Evolutionary conservation across 148 eudicot species (phyloP), one percentile per base, ranked within the genome.

Genomic region (Rhododendron griersonianum): DNA sequence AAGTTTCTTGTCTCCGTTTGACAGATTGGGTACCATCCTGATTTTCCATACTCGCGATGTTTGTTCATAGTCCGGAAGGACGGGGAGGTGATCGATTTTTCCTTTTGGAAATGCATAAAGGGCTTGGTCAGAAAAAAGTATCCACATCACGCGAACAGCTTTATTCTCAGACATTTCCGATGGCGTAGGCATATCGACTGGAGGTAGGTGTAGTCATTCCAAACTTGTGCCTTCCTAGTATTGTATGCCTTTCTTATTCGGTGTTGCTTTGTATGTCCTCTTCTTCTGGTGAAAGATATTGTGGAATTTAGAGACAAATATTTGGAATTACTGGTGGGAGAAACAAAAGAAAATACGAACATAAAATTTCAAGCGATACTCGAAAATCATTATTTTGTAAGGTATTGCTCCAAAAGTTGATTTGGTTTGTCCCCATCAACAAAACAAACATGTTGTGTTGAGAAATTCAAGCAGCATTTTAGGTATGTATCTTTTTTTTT

Each of bases 51-150:
- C 84, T 96, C 99, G 0, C 90, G 98, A 63, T 96, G 99, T 84
- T 85, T 96, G 86, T 96, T 96, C 91, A 92, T 96, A 86, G 98
- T 95, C 25, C 95, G 98, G 39, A 96, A 91, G 83, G 95, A 96
- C 85, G 98, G 98, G 77, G 93, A 90, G 85, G 33, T 88, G 83
- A 90, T 93, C 25, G 99, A 95, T 85, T 95, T 96, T 80, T 96
- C 98, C 33, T 96, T 94, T 87, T 94, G 98, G 99, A 95, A 96
- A 91, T 95, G 98, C 89, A 91, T 96, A 88, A 94, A 95, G 90
- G 98, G 95, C 11, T 90, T 92, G 59, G 92, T 95, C 82, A 87
- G 90, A 85, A 95, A 92, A 89, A 91, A 91, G 23, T 95, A 96
- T 88, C 98, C 99, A 4, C 93, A 89, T 1, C 92, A 94, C 84